Evolutionary conservation across 2,329 filamentous ascomycete species (phyloP), one percentile per base, ranked within the genome.

Genomic region (Colletotrichum phormii): DNA sequence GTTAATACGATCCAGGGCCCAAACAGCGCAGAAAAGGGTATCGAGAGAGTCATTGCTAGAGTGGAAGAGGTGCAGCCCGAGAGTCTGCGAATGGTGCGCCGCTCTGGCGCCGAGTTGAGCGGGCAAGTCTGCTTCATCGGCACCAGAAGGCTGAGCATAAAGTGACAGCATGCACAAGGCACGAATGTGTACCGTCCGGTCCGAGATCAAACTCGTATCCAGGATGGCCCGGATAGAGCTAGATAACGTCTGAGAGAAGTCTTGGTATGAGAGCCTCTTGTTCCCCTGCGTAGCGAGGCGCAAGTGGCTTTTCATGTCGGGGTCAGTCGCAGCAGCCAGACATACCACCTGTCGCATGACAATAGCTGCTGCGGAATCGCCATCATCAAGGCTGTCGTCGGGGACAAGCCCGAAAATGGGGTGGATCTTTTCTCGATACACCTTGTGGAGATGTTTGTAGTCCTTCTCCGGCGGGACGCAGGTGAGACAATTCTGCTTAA

Each of bases 1-100:
- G 60, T 89, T 89, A 55, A 92, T 84, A 15, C 89, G 84, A 76
- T 92, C 90, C 1, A 92, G 78, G 0, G 89, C 89, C 89, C 89
- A 92, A 0, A 90, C 82, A 7, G 86, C 88, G 75, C 89, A 91
- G 57, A 90, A 90, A 2, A 91, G 76, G 2, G 83, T 85, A 65
- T 87, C 85, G 2, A 85, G 80, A 26, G 77, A 82, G 61, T 84
- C 79, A 65, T 84, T 82, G 71, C 15, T 76, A 15, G 71, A 80
- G 4, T 82, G 81, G 0, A 84, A 74, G 0, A 91, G 82, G 67
- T 92, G 90, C 22, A 91, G 77, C 1, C 89, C 86, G 0, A 91
- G 80, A 0, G 88, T 90, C 53, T 90, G 86, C 51, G 87, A 84
- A 68, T 91, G 88, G 65, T 91, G 89, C 9, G 90, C 84, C 1